Conservation (phyloP, 2,329 filamentous ascomycete species). For the Hortaea werneckii region DNA sequence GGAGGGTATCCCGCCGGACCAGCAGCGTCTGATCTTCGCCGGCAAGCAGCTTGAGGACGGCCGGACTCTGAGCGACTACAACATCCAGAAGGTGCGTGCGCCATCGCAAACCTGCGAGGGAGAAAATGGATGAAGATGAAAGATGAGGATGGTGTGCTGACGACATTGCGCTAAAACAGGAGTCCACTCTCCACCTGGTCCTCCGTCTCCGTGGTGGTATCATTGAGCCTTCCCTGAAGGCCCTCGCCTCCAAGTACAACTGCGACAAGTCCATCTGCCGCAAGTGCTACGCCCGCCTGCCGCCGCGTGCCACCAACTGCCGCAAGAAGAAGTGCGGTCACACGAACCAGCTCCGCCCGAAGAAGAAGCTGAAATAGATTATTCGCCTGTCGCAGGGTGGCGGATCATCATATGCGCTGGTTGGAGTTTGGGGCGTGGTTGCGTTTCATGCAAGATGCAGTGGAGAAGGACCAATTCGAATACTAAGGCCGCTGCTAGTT, state of each 20-base stretch:
- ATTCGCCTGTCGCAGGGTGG: neutral
- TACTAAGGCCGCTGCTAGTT: neutral
- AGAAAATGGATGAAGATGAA: neutral
- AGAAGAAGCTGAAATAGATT: slow-evolving; percentile 97
- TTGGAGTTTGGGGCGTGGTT: neutral
- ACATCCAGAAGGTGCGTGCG: slow-evolving; percentile 89
- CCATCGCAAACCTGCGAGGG: no score
- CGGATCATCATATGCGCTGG: neutral
- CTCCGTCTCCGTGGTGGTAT: slow-evolving; percentile 98
- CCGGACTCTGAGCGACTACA: slow-evolving; percentile 94
- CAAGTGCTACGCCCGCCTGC: slow-evolving; percentile 98
- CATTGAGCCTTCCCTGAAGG: slow-evolving; percentile 98
- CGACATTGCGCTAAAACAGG: slow-evolving; percentile 42
- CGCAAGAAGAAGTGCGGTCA: slow-evolving; percentile 99
- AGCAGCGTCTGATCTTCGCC: slow-evolving; percentile 97
- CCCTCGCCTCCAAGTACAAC: slow-evolving; percentile 98
- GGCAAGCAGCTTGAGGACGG: slow-evolving; percentile 99
- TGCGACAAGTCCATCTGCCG: slow-evolving; percentile 99
- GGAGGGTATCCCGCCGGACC: slow-evolving; percentile 96
- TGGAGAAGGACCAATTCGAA: neutral
- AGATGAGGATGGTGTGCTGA: slow-evolving; percentile 11
- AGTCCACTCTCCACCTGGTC: slow-evolving; percentile 96
- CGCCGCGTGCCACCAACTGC: slow-evolving; percentile 99
- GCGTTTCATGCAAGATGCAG: neutral
- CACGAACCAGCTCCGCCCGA: slow-evolving; percentile 99